Evolutionary conservation across 1,284 basidiomycete species (phyloP), one percentile per base, ranked within the genome.

Genomic region (Ustilago lituana): DNA sequence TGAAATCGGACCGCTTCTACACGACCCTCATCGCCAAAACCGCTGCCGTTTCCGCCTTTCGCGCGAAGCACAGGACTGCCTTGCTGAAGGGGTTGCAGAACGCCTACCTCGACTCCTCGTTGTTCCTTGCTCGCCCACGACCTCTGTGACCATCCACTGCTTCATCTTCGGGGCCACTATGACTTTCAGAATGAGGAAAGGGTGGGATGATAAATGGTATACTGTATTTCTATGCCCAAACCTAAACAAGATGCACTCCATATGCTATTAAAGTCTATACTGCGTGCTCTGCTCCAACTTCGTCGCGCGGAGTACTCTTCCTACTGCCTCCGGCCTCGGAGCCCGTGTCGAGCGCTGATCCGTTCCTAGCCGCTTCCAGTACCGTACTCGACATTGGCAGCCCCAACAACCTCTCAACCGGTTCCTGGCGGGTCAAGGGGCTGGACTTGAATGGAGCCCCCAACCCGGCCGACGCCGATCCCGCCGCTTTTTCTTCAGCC

Each of bases 371-470:
- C 4, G 37, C 52, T 14, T 69, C 66, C 9, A 69, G 15, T 2
- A 37, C 52, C 6, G 15, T 24, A 12, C 19, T 40, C 8, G 55
- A 38, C 22, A 60, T 32, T 10, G 20, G 23, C 2, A 60, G 11
- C 3, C 66, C 66, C 7, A 69, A 33, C 32, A 68, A 12, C 22
- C 32, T 15, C 22, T 62, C 40, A 11, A 39, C n/a, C 14, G 49
- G 26, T 7, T 52, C 50, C 29, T 46, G n/a, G n/a, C n/a, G n/a
- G n/a, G n/a, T n/a, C n/a, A n/a, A n/a, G n/a, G n/a, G n/a, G n/a
- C n/a, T n/a, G n/a, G n/a, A n/a, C n/a, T n/a, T n/a, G n/a, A 64
- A 64, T 1, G 54, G 26, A 17, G 62, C 51, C 2, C 55, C 62
- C 14, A 54, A 17, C 4, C 23, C n/a, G n/a, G n/a, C n/a, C n/a